Conservation (phyloP, 1,284 basidiomycete genomes). For the Butyriboletus pseudospeciosus region DNA sequence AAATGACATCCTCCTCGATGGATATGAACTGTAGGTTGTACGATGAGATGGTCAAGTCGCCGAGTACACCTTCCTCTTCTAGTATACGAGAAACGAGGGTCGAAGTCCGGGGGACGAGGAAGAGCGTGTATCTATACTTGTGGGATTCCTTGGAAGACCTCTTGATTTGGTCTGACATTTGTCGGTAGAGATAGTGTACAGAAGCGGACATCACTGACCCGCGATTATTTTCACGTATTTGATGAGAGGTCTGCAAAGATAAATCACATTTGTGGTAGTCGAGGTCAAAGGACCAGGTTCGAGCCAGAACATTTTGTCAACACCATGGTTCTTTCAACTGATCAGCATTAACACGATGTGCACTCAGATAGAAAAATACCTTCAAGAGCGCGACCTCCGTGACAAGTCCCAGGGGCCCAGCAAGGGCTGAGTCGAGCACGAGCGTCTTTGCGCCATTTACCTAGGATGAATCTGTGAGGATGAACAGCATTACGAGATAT, state of each 20-base stretch:
- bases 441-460: conserved; percentile 95
- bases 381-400: conserved; percentile 91
- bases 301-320: conserved; percentile 99
- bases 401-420: conserved; percentile 89
- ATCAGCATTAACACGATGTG: conserved; percentile 1
- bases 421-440: conserved; percentile 82
- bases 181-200: conserved; percentile 8
- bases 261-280: conserved; percentile 86
- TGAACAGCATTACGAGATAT: background rate
- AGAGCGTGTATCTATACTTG: conserved; percentile 82
- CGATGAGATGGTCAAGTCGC: conserved; percentile 79
- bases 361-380: conserved; percentile 41
- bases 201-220: conserved; percentile 47
- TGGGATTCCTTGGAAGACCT: conserved; percentile 61
- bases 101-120: conserved; percentile 86
- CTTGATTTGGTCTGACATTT: conserved; percentile 78
- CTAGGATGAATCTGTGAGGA: conserved; percentile 38
- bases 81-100: conserved; percentile 79
- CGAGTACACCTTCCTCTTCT: conserved; percentile 89
- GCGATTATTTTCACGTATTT: conserved; percentile 87
- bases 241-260: conserved; percentile 86
- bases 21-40: conserved; percentile 94
- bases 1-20: conserved; percentile 85
- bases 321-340: conserved; percentile 82
- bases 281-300: conserved; percentile 83